Evolutionary conservation across 2,329 filamentous ascomycete species (phyloP), one percentile per base, ranked within the genome.

Genomic region (Amylocarpus encephaloides): DNA sequence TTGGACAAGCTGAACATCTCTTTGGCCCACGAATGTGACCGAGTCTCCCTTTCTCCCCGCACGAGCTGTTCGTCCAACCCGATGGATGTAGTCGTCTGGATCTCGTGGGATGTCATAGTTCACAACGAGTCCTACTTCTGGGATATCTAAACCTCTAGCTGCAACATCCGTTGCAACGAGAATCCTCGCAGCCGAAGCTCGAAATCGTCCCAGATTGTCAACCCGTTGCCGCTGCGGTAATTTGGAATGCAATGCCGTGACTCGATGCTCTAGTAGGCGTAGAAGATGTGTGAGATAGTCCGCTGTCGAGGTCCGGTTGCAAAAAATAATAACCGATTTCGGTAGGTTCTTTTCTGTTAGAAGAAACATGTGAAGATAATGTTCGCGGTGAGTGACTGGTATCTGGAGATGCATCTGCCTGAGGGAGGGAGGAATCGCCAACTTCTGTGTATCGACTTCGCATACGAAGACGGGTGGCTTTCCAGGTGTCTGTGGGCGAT

Each of bases 101-200:
- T 96, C 89, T n/a, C 92, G 83, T 0, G 93, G 93, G 1, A 98
- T 82, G 66, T 98, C 93, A 69, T 91, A 98, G 70, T 98, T 97
- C 64, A 98, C 73, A 2, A 98, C 93, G 13, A 97, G 71, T 48
- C 80, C 85, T 6, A 97, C 92, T 59, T 90, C 87, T 1, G 92
- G 92, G 54, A 98, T 96, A 71, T 98, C 93, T 3, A 98, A 79
- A 76, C 93, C 93, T 67, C 93, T 81, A 16, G 90, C 88, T 1
- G 93, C 93, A 12, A 98, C 91, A 66, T 98, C 93, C 0, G 93
- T 98, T 1, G 93, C 92, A 10, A 98, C 87, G 1, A 98, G 79
- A 50, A 98, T 86, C 12, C 92, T 80, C 6, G 93, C 90, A 0
- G 90, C 93, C 5, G 83, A 80, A 2, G 93, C 92, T 30, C 93